Evolutionary conservation across 305 asterid genomes (phyloP).

Genomic region (Caryopteris hybrid): DNA sequence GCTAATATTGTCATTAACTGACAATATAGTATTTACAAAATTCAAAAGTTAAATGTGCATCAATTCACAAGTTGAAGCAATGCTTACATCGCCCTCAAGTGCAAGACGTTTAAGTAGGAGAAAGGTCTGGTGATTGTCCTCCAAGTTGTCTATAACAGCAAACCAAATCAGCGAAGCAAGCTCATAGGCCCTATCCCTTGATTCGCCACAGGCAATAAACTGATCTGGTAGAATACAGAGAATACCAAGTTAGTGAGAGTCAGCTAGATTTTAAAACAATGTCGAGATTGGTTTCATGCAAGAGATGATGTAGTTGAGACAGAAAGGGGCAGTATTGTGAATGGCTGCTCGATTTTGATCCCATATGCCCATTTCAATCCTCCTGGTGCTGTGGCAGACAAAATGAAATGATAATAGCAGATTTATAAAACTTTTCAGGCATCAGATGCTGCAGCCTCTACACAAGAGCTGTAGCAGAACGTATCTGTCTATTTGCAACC

Average conservation of each 20-base stretch:
- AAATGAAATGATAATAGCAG: background rate
- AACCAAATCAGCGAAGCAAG: slow-evolving; percentile 67
- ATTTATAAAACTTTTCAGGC: background rate
- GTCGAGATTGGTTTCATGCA: background rate
- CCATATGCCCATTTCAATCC: background rate
- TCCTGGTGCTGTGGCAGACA: background rate
- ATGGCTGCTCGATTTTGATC: background rate
- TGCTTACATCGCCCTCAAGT: slow-evolving; percentile 59
- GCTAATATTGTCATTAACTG: background rate
- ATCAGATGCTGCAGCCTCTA: background rate
- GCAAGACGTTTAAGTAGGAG: slow-evolving; percentile 58
- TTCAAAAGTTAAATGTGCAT: background rate
- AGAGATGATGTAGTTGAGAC: background rate
- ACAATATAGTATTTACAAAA: background rate
- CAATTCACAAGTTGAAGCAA: background rate
- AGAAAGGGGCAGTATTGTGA: background rate
- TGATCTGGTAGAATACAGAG: slow-evolving; percentile 47
- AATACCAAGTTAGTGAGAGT: background rate
- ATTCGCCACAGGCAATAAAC: slow-evolving; percentile 70
- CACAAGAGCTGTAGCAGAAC: background rate
- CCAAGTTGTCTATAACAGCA: slow-evolving; percentile 68
- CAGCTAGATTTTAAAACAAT: background rate
- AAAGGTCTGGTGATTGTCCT: slow-evolving; percentile 58
- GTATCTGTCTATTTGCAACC: background rate
- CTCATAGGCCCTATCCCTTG: slow-evolving; percentile 61